phyloP scores from a whole-genome alignment of 23 red algal genomes.

The Gracilariopsis chorda region DNA sequence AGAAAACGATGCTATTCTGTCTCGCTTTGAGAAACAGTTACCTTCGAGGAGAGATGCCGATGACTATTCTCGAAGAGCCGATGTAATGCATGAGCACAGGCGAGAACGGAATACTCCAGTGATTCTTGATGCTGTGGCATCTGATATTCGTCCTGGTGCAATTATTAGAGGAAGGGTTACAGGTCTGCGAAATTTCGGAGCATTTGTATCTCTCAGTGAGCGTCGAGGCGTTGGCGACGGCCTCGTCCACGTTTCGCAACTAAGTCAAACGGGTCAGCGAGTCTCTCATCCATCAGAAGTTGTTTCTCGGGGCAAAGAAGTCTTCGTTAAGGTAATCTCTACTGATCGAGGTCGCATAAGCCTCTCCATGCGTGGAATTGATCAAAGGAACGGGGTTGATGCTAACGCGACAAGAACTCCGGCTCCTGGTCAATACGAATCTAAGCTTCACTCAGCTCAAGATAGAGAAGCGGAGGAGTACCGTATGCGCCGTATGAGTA shows the following conservation, averaged over 20 bases:
- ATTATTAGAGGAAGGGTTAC: constrained; percentile 50
- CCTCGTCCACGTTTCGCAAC: constrained; percentile 76
- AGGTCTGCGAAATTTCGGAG: constrained; percentile 72
- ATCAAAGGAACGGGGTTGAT: constrained; percentile 62
- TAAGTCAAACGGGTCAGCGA: constrained; percentile 4
- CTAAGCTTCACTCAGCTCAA: background rate
- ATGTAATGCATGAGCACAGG: background rate
- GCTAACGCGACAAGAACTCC: background rate
- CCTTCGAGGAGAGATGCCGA: background rate
- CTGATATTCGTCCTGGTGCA: constrained; percentile 50
- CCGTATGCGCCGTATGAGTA: constrained; percentile 15
- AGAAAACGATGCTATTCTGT: constrained; percentile 27
- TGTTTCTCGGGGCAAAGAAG: constrained; percentile 24
- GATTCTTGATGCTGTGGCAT: background rate
- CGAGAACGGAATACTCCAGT: background rate
- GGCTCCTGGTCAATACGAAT: background rate
- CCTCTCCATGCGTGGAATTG: constrained; percentile 72
- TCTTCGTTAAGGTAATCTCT: constrained; percentile 68
- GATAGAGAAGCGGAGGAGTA: constrained; percentile 7
- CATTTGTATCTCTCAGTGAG: constrained; percentile 63
- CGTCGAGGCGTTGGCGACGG: constrained; percentile 42
- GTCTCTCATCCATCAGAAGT: constrained; percentile 55
- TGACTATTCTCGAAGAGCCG: too few species aligned
- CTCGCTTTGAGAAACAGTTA: background rate
- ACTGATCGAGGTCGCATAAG: constrained; percentile 41